phyloP scores from a whole-genome alignment of 257 asterid species.

The Petunia secreta region DNA sequence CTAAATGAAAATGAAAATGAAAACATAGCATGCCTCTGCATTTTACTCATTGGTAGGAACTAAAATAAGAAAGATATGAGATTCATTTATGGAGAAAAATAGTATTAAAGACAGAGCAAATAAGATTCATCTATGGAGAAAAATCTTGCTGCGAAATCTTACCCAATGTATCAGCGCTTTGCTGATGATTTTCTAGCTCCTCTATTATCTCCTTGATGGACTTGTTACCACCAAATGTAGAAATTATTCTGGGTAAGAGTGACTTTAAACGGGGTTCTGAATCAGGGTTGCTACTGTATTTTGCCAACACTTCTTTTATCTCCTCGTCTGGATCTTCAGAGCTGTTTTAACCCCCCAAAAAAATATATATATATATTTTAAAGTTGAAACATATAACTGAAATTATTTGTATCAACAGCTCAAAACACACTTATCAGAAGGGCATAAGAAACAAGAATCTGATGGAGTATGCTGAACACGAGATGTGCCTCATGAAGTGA shows the following conservation, averaged over 20 bases:
- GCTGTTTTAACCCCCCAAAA: slow-evolving; percentile 36
- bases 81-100: background rate
- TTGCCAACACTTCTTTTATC: slow-evolving; percentile 58
- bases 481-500: slow-evolving; percentile 16
- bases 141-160: slow-evolving; percentile 26
- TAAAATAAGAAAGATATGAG: background rate
- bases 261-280: slow-evolving; percentile 77
- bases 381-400: background rate
- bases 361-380: slow-evolving; percentile 3
- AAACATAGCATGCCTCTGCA: background rate
- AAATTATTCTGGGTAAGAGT: slow-evolving; percentile 83
- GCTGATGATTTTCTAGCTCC: slow-evolving; percentile 83
- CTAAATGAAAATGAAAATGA: slow-evolving; percentile 6
- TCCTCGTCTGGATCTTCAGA: slow-evolving; percentile 79
- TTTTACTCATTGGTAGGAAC: background rate
- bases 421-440: slow-evolving; percentile 18
- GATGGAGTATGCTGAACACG: background rate
- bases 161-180: slow-evolving; percentile 83
- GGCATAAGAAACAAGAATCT: slow-evolving; percentile 13
- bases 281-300: slow-evolving; percentile 68
- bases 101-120: background rate
- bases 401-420: background rate
- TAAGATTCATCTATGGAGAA: background rate
- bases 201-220: slow-evolving; percentile 64
- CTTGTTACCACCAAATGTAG: slow-evolving; percentile 75